Evolutionary conservation across 2,329 filamentous ascomycete genomes (phyloP), one percentile per base, ranked within the genome.

Genomic region (Cladophialophora exuberans): DNA sequence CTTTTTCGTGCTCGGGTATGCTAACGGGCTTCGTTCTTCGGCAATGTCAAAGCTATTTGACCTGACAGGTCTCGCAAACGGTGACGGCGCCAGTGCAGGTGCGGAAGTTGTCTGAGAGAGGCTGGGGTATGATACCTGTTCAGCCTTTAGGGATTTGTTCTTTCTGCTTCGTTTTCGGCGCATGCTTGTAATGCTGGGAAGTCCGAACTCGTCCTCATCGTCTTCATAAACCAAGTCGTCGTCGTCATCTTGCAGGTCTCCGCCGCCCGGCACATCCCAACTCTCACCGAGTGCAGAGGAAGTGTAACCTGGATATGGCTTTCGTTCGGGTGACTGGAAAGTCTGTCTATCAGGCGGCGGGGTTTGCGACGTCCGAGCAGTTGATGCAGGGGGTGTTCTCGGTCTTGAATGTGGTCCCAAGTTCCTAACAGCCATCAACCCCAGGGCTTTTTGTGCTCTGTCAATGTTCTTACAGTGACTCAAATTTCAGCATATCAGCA

Each of bases 1-100:
- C 72, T 92, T 95, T 73, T 92, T 93, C 2, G 92, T 85, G 65
- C 89, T 87, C 23, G 93, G 93, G 67, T 97, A 97, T 59, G 84
- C 85, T 11, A 90, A 84, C 33, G 87, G 79, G 20, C 89, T 90
- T 59, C 93, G 83, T 73, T 97, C 92, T 66, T 96, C 89, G 15
- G 92, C 91, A 69, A 97, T 97, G 71, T 97, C 93, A 60, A 89
- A 89, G 72, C 92, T 97, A 73, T 96, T 87, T 22, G 90, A 88
- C 56, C 88, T 85, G 49, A 83, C 79, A 61, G 57, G 53, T 5
- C 23, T 25, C 2, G 54, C 48, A 10, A 52, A 51, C 6, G 62
- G 46, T 9, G 52, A 48, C 9, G 54, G 53, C 11, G 59, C 60
- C 42, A 61, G 26, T 22, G 53, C 49, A 10, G 62, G 49, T 36